These are phyloP conservation scores for Pascua guehoae DNA, from an alignment of 1,284 basidiomycete species.

Conservation along the genomic window DNA sequence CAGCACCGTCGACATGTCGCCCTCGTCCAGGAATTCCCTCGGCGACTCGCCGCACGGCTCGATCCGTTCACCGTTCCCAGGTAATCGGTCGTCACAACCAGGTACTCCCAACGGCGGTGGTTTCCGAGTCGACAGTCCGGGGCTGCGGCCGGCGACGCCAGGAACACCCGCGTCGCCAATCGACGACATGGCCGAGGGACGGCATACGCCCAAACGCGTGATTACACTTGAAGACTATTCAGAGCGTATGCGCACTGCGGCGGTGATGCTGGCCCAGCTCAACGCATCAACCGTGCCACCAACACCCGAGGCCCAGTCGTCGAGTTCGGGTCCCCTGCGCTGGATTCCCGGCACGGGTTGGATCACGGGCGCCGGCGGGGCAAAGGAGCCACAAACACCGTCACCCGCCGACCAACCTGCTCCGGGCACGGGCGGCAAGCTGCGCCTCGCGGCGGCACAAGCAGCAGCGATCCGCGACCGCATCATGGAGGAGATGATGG, in stretches of 20 bases:
- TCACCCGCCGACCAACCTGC: constrained; percentile 3
- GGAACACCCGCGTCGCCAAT: not conserved
- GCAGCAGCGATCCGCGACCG: constrained; percentile 86
- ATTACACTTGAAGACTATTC: constrained; percentile 87
- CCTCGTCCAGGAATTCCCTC: constrained; percentile 24
- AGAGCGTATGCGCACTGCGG: constrained; percentile 95
- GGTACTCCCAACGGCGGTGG: constrained; percentile 6
- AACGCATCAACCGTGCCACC: constrained; percentile 70
- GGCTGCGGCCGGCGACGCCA: constrained; percentile 5
- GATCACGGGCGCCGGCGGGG: constrained; percentile 49
- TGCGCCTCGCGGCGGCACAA: constrained; percentile 70
- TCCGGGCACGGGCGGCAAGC: constrained; percentile 50
- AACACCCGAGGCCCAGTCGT: constrained; percentile 38
- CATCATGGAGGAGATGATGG: constrained; percentile 99
- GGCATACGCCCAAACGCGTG: constrained; percentile 30
- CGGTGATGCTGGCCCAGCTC: constrained; percentile 96
- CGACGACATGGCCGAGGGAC: constrained; percentile 4
- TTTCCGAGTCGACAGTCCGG: not conserved
- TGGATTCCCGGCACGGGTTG: constrained; percentile 67
- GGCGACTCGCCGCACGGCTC: constrained; percentile 1
- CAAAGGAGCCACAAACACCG: not conserved
- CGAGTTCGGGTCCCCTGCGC: constrained; percentile 47
- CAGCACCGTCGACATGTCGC: constrained; percentile 17
- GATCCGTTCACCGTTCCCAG: constrained; percentile 1
- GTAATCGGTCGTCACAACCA: not conserved